Evolutionary conservation across 139 green algal species (phyloP).

Genomic region (Chlorella sorokiniana): DNA sequence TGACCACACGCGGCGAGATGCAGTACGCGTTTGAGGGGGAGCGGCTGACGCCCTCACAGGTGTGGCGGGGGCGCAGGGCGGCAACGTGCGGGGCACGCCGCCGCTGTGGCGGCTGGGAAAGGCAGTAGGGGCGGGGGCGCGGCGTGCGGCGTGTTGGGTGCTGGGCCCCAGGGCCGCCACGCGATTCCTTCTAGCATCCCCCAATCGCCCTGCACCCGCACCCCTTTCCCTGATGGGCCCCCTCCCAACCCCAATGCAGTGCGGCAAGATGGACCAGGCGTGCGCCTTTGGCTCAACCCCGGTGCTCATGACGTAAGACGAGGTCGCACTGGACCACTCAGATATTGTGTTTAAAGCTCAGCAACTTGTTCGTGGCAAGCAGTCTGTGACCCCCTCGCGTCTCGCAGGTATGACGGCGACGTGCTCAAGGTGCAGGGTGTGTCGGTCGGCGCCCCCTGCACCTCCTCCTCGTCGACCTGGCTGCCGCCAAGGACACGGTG

Average conservation of each 20-base stretch:
- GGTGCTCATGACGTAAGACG: conserved; percentile 72
- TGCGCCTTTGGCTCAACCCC: conserved; percentile 66
- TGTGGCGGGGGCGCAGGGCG: not conserved
- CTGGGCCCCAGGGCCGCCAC: no score
- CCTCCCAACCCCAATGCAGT: conserved; percentile 8
- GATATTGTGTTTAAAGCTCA: no score
- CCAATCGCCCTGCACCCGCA: not conserved
- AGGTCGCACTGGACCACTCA: no score
- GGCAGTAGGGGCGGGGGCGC: not conserved
- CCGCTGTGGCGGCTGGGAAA: not conserved
- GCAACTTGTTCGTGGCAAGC: no score
- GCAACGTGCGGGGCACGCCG: not conserved
- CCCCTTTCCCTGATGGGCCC: not conserved
- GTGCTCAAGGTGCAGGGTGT: conserved; percentile 48
- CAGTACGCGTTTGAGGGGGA: conserved; percentile 74
- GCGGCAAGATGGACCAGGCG: conserved; percentile 74
- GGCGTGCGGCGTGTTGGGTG: not conserved
- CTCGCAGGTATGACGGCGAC: conserved; percentile 63
- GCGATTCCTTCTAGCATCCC: no score
- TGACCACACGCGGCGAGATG: conserved; percentile 73
- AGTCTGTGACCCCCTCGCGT: no score
- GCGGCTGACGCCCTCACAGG: conserved; percentile 62
- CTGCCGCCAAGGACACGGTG: conserved; percentile 69
- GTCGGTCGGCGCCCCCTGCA: conserved; percentile 37
- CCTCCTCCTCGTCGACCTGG: conserved; percentile 55